Base-by-base conservation (phyloP, 768 basidiomycete genomes). In the Naganishia kalamii region DNA sequence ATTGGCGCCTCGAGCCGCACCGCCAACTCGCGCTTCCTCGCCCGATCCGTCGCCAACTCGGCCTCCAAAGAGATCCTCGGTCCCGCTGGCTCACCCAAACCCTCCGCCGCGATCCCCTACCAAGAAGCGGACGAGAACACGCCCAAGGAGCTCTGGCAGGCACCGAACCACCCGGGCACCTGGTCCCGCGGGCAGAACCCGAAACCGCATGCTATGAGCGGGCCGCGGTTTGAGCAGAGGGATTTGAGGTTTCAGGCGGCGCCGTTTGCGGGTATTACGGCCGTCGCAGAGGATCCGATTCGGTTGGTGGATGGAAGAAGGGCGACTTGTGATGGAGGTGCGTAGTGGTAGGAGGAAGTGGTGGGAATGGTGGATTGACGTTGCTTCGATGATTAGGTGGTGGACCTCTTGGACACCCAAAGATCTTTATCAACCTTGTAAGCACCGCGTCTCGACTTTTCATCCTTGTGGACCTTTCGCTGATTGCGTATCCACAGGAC, bases 261-360 rank as follows among this genome's bases (percentile, higher is more conserved):
- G 65, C 88, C 94, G 13, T 82, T 87, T 68, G 89, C 89, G 66
- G 96, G 94, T 1, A 92, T 97, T 88, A 87, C 88, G 68, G 82
- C 98, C 72, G 84, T 98, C 70, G 83, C 83, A 52, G 82, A 89
- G 69, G 92, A 96, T 77, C 92, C 94, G 8, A 84, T 94, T 62
- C 83, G 88, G 59, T 74, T 92, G 48, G 87, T 94, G 11, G 78
- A 90, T 48, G 88, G 86, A 21, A 83, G 94, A 71, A 90, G 86
- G 78, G 92, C 92, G 1, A 82, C 87, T 52, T 99, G 96, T 77
- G 94, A 99, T 77, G 96, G 96, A 72, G 94, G 96, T 97, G 70
- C 71, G 90, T 81, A 17, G 15, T 11, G 13, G 21, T 2, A 23
- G 3, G 15, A 0, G 2, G 11, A 25, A 17, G 29, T 27, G 11